These are phyloP conservation scores for Auricularia heimuer DNA, from an alignment of 768 basidiomycete species.

Conservation along the genomic window DNA sequence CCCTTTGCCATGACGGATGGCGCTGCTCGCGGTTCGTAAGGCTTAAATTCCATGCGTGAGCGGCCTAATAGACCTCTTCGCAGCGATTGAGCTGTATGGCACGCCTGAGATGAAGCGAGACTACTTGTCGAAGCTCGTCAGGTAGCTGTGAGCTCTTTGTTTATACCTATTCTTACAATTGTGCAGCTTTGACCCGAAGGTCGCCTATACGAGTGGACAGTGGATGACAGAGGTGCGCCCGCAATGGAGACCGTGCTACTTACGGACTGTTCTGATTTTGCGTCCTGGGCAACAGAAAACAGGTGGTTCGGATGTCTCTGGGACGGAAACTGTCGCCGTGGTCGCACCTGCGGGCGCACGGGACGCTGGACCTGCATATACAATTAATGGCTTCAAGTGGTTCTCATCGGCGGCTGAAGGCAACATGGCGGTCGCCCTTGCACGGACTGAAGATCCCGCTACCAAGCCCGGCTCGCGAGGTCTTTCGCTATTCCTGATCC, in stretches of 20 bases:
- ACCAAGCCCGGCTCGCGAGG: conserved; percentile 45
- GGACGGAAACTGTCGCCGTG: conserved; percentile 18
- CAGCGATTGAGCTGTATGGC: conserved; percentile 58
- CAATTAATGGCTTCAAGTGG: conserved; percentile 69
- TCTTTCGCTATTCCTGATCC: conserved; percentile 67
- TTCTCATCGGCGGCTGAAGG: conserved; percentile 78
- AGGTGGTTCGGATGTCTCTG: conserved; percentile 15
- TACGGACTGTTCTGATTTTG: not conserved
- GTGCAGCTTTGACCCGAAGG: conserved; percentile 46
- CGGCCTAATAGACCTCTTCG: not conserved
- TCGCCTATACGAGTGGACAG: conserved; percentile 65
- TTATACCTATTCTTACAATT: not conserved
- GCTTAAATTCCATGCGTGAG: not conserved
- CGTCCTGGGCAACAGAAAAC: conserved; percentile 8
- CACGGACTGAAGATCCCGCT: conserved; percentile 49
- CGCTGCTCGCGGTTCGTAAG: conserved; percentile 41
- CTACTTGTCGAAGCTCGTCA: conserved; percentile 48
- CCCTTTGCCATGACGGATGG: conserved; percentile 78
- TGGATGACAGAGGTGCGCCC: conserved; percentile 69
- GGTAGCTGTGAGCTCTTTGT: conserved; percentile 27
- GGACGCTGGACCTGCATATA: conserved; percentile 38
- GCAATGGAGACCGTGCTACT: not conserved
- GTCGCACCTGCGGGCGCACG: conserved; percentile 37
- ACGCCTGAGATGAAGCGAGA: conserved; percentile 49
- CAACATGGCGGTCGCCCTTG: conserved; percentile 60